phyloP scores from a whole-genome alignment of 1,139 yeast species.

The Magnusiomyces suaveolens region DNA sequence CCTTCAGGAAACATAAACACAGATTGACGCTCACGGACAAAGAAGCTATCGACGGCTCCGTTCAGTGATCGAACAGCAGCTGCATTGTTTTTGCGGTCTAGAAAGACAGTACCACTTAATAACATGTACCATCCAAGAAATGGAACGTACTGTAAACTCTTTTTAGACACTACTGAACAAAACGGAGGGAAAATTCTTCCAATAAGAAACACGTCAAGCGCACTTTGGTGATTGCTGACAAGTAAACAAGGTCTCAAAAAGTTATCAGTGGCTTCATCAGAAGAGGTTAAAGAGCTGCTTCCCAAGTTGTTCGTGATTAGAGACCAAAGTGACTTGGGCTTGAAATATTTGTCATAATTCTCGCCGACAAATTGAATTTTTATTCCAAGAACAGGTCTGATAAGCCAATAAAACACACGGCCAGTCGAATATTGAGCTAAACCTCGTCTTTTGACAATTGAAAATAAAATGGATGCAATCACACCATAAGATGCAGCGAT shows the following conservation, averaged over 20 bases:
- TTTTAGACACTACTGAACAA: constrained; percentile 88
- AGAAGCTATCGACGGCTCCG: constrained; percentile 53
- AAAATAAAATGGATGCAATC: constrained; percentile 8
- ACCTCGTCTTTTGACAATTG: constrained; percentile 9
- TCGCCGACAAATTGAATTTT: constrained; percentile 6
- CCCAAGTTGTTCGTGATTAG: not conserved
- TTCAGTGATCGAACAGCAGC: constrained; percentile 69
- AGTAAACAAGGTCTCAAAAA: constrained; percentile 49
- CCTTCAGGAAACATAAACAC: constrained; percentile 89
- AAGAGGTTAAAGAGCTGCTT: not conserved
- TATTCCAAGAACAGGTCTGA: constrained; percentile 6
- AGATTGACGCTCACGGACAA: constrained; percentile 46
- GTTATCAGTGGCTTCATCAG: not conserved
- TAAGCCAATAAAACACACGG: constrained; percentile 8
- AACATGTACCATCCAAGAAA: constrained; percentile 95
- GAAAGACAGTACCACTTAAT: constrained; percentile 80
- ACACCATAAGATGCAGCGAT: constrained; percentile 13
- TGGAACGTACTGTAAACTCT: constrained; percentile 76
- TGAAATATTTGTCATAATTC: constrained; percentile 6
- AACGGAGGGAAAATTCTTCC: constrained; percentile 81
- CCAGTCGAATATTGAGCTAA: constrained; percentile 13
- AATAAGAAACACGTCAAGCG: constrained; percentile 68
- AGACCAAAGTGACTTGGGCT: not conserved
- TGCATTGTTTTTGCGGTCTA: constrained; percentile 72
- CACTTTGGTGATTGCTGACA: constrained; percentile 80